Evolutionary conservation across 345 rosid species (phyloP).

Genomic region (Salix caprea): DNA sequence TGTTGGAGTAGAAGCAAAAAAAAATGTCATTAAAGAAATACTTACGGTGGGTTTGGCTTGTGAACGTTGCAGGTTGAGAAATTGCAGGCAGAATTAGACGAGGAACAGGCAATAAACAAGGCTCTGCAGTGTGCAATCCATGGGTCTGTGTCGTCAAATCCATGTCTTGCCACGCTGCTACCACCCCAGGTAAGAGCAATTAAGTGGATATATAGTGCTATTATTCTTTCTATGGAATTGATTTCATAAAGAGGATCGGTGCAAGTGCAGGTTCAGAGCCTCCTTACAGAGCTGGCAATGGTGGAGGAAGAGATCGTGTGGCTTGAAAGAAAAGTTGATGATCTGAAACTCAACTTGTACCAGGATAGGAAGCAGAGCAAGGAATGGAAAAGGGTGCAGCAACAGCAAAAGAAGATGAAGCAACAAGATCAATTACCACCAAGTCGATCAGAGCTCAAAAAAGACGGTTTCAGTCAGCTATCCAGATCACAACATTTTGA

Average conservation of each 20-base stretch:
- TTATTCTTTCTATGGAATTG: background rate
- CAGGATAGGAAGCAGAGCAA: conserved; percentile 52
- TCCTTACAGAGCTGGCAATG: conserved; percentile 56
- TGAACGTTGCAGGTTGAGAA: conserved; percentile 44
- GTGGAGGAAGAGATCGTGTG: conserved; percentile 72
- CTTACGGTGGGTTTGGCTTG: background rate
- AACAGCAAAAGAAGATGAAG: conserved; percentile 21
- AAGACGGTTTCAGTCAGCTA: conserved; percentile 34
- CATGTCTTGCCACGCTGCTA: conserved; percentile 52
- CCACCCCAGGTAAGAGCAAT: conserved; percentile 56
- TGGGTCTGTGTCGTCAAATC: conserved; percentile 46
- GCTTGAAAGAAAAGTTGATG: conserved; percentile 68
- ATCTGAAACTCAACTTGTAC: conserved; percentile 53
- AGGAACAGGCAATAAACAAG: conserved; percentile 47
- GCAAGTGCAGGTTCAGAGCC: conserved; percentile 46
- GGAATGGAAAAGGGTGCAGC: conserved; percentile 39
- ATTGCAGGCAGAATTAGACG: conserved; percentile 59
- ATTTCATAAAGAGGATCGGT: background rate
- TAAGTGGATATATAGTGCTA: background rate
- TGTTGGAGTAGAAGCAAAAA: too few species aligned
- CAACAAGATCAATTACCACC: conserved; percentile 26
- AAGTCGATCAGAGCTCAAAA: conserved; percentile 6
- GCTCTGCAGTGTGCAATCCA: conserved; percentile 47
- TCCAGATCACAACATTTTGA: conserved; percentile 49
- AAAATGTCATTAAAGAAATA: too few species aligned